These are phyloP conservation scores for Plectranthus barbatus DNA, from an alignment of 257 asterid species.

Conservation along the genomic window DNA sequence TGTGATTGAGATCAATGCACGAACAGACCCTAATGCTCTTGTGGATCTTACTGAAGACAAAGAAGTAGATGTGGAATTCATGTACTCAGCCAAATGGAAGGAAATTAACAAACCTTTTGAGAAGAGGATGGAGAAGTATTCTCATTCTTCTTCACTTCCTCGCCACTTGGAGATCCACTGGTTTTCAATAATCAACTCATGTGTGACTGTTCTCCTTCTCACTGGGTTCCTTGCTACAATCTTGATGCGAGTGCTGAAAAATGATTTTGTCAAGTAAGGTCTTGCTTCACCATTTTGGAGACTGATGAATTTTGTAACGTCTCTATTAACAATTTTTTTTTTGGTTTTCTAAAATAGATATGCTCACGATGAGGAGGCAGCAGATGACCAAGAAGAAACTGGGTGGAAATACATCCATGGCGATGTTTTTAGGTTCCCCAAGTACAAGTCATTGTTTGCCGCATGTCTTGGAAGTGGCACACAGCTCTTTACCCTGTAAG, in stretches of 20 bases:
- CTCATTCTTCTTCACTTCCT: conserved; percentile 42
- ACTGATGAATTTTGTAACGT: too few species aligned
- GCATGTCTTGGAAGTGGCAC: conserved; percentile 69
- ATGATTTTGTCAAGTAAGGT: conserved; percentile 66
- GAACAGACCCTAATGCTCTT: conserved; percentile 54
- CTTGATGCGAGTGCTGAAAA: conserved; percentile 50
- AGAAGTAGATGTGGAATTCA: conserved; percentile 53
- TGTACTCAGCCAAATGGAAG: conserved; percentile 61
- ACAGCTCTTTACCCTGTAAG: conserved; percentile 66
- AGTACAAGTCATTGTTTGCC: conserved; percentile 52
- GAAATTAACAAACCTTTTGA: conserved; percentile 48
- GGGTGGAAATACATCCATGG: conserved; percentile 81
- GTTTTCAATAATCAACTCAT: conserved; percentile 60
- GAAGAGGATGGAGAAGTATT: conserved; percentile 34
- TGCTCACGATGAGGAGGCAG: conserved; percentile 69
- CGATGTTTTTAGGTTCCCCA: conserved; percentile 63
- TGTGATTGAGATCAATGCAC: conserved; percentile 68
- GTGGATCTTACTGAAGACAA: conserved; percentile 57
- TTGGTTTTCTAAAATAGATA: conserved; percentile 26
- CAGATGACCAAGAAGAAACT: conserved; percentile 63
- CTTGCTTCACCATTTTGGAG: background rate
- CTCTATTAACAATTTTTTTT: too few species aligned
- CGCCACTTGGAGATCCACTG: conserved; percentile 59
- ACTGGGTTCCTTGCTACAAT: conserved; percentile 30
- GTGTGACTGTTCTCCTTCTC: conserved; percentile 53